phyloP scores from a whole-genome alignment of 78 protist genomes.

The Polysphondylium violaceum region DNA sequence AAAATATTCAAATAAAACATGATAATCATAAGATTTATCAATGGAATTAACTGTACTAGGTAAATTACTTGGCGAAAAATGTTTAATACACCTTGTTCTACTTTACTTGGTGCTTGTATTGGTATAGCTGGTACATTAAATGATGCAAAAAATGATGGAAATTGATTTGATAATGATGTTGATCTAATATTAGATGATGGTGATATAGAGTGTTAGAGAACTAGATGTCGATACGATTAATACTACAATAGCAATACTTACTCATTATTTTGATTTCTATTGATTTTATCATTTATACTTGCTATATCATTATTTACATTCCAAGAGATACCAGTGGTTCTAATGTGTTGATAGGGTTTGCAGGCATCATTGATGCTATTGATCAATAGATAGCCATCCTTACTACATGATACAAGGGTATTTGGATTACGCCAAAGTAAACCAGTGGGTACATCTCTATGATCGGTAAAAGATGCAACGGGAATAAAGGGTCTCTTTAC shows the following conservation, averaged over 20 bases:
- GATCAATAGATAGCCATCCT: slow-evolving; percentile 57
- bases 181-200: too few relatives aligned
- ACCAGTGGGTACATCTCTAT: slow-evolving; percentile 83
- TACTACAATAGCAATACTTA: too few relatives aligned
- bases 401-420: slow-evolving; percentile 52
- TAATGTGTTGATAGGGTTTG: slow-evolving; percentile 64
- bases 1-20: slow-evolving; percentile 39
- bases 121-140: slow-evolving; percentile 24
- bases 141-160: slow-evolving; percentile 67
- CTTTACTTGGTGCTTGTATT: slow-evolving; percentile 22
- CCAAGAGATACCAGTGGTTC: slow-evolving; percentile 76
- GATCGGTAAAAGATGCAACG: slow-evolving; percentile 54
- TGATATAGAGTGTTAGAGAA: too few relatives aligned
- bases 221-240: too few relatives aligned
- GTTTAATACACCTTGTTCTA: slow-evolving; percentile 28
- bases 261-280: slow-evolving; percentile 53
- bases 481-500: slow-evolving; percentile 79
- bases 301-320: slow-evolving; percentile 49
- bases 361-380: slow-evolving; percentile 41
- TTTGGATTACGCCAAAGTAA: slow-evolving; percentile 38
- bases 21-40: background rate
- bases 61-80: slow-evolving; percentile 34
- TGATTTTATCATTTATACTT: slow-evolving; percentile 62
- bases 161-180: slow-evolving; percentile 30
- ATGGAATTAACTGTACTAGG: too few relatives aligned